A percentile compares a stretch with the other conserved stretches of the same genome.
These are phyloP conservation scores for Mortierella sp. DNA, from an alignment of 371 early-diverging fungal species.

Conservation along the genomic window DNA sequence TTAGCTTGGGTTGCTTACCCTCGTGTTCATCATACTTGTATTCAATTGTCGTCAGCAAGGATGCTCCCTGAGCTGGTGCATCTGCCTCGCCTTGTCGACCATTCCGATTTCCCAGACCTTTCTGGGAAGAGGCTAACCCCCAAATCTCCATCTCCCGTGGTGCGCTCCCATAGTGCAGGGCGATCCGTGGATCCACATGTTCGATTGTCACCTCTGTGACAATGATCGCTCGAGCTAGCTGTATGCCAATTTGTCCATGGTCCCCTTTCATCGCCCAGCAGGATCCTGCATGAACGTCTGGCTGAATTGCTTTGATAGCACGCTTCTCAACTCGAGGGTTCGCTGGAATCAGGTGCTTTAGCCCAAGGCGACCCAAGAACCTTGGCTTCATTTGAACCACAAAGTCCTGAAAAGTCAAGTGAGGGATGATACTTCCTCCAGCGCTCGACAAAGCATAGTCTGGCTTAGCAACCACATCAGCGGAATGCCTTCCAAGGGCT, in stretches of 20 bases:
- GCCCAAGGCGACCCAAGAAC: constrained; percentile 6
- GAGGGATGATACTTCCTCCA: constrained; percentile 68
- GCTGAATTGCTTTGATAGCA: constrained; percentile 61
- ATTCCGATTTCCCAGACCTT: too few species aligned
- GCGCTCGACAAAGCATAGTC: constrained; percentile 76
- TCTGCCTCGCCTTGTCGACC: constrained; percentile 5
- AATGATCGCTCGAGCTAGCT: constrained; percentile 61
- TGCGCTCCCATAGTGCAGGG: constrained; percentile 63
- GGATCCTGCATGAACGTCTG: constrained; percentile 64
- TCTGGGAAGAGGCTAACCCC: constrained; percentile 56
- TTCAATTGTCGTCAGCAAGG: constrained; percentile 13
- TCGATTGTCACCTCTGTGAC: constrained; percentile 73
- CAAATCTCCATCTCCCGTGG: constrained; percentile 77
- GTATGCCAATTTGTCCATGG: constrained; percentile 68
- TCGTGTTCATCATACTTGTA: background rate
- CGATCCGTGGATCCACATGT: constrained; percentile 64
- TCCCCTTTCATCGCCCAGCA: constrained; percentile 78
- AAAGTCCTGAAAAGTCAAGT: constrained; percentile 64
- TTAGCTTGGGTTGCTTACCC: background rate
- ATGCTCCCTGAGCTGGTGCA: constrained; percentile 22
- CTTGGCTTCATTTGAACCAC: constrained; percentile 13
- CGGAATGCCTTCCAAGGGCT: constrained; percentile 47
- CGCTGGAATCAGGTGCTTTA: constrained; percentile 1
- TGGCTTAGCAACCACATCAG: constrained; percentile 60
- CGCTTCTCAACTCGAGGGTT: constrained; percentile 5